phyloP scores from a whole-genome alignment of 495 filamentous ascomycete species.

The Annulohypoxylon nitens region DNA sequence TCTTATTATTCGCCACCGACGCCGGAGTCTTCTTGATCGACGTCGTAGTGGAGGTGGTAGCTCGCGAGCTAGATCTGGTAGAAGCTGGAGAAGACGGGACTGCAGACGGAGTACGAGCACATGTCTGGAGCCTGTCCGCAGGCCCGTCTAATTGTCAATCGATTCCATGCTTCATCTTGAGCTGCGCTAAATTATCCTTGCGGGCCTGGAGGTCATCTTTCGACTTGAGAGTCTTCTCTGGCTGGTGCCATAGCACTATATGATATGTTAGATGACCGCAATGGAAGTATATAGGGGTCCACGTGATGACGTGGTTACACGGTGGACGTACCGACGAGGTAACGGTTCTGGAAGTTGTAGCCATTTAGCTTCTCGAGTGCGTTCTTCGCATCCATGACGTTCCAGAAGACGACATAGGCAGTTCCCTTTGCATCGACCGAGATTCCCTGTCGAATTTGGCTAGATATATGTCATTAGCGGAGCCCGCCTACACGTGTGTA shows the following conservation, averaged over 20 bases:
- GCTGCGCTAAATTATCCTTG: constrained; percentile 95
- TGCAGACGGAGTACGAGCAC: constrained; percentile 59
- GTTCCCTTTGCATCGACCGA: constrained; percentile 98
- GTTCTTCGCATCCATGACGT: constrained; percentile 98
- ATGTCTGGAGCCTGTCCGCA: constrained; percentile 64
- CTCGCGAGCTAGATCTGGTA: constrained; percentile 53
- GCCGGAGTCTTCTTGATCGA: constrained; percentile 49
- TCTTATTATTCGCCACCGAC: constrained; percentile 49
- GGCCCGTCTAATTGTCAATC: constrained; percentile 85
- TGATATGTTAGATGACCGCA: constrained; percentile 29
- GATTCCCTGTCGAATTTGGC: constrained; percentile 98
- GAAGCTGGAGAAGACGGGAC: constrained; percentile 64
- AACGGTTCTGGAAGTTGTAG: constrained; percentile 99
- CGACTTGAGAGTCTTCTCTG: constrained; percentile 94
- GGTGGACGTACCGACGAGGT: constrained; percentile 86
- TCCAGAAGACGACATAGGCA: constrained; percentile 98
- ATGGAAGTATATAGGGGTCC: constrained; percentile 10
- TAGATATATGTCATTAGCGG: constrained; percentile 59
- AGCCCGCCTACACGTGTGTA: neutral
- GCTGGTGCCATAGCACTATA: constrained; percentile 96
- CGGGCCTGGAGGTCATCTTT: constrained; percentile 95
- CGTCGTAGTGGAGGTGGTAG: constrained; percentile 44
- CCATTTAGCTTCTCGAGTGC: constrained; percentile 99
- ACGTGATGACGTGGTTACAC: constrained; percentile 13
- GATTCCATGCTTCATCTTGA: constrained; percentile 98